Evolutionary conservation across 352 stramenopile species (phyloP).

Genomic region (Phytophthora quininea): DNA sequence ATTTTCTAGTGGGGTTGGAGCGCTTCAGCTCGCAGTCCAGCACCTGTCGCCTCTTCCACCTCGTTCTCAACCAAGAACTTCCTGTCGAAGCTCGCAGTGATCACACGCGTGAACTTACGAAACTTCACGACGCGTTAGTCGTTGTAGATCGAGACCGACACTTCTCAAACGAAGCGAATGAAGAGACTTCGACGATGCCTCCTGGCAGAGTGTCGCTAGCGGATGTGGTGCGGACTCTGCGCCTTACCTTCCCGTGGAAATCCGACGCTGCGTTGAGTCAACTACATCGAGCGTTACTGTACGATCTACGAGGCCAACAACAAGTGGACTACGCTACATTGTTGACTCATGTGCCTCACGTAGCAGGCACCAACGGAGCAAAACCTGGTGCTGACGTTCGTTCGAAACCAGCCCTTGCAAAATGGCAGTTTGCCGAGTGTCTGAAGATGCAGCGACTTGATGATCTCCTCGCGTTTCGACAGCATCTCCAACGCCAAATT

Average conservation of each 20-base stretch:
- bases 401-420: background rate
- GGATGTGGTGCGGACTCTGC: constrained; percentile 51
- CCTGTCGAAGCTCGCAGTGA: constrained; percentile 55
- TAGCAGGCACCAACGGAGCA: constrained; percentile 2
- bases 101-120: constrained; percentile 44
- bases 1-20: constrained; percentile 51
- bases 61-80: constrained; percentile 51
- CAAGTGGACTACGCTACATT: constrained; percentile 56
- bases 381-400: background rate
- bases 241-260: constrained; percentile 71
- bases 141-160: constrained; percentile 59
- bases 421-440: constrained; percentile 46
- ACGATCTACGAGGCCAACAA: constrained; percentile 42
- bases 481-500: constrained; percentile 46
- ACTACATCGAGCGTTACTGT: constrained; percentile 51
- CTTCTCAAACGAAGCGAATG: constrained; percentile 4
- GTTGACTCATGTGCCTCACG: constrained; percentile 21
- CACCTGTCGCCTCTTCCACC: constrained; percentile 60
- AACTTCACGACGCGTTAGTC: constrained; percentile 54
- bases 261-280: constrained; percentile 42
- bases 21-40: constrained; percentile 46
- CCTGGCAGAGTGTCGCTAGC: constrained; percentile 44
- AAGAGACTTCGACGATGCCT: background rate
- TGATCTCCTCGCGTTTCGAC: constrained; percentile 57
- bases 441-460: constrained; percentile 65